Conservation (phyloP, 148 eudicot species). For the Chenopodium quinoa region DNA sequence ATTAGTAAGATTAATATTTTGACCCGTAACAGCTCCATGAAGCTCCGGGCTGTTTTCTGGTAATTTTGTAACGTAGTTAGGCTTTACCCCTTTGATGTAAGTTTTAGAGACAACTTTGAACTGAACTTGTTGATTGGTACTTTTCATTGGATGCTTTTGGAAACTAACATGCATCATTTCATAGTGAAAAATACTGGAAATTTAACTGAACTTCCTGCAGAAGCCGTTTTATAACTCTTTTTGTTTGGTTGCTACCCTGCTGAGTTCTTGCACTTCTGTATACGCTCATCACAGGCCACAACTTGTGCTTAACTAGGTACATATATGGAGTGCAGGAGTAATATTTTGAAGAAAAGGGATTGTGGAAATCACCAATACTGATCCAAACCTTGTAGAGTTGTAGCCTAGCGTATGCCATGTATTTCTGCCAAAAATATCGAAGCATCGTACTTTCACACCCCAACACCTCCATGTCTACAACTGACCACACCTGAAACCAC, state of each 20-base stretch:
- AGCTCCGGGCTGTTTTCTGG: constrained; percentile 10
- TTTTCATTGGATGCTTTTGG: background rate
- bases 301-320: no score
- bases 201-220: background rate
- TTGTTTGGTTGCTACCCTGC: background rate
- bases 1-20: background rate
- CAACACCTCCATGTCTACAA: background rate
- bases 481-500: background rate
- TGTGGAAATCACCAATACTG: no score
- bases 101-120: background rate
- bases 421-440: background rate
- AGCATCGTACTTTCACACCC: no score
- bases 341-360: no score
- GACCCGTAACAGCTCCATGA: background rate
- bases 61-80: constrained; percentile 12
- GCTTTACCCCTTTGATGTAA: background rate
- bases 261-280: background rate
- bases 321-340: no score
- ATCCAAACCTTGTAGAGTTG: no score
- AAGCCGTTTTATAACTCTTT: background rate
- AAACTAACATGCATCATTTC: background rate
- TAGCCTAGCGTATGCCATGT: background rate
- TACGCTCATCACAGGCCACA: background rate
- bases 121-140: background rate
- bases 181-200: background rate